Base-by-base conservation (phyloP, 2,329 filamentous ascomycete species). In the Fusarium chlamydosporum region DNA sequence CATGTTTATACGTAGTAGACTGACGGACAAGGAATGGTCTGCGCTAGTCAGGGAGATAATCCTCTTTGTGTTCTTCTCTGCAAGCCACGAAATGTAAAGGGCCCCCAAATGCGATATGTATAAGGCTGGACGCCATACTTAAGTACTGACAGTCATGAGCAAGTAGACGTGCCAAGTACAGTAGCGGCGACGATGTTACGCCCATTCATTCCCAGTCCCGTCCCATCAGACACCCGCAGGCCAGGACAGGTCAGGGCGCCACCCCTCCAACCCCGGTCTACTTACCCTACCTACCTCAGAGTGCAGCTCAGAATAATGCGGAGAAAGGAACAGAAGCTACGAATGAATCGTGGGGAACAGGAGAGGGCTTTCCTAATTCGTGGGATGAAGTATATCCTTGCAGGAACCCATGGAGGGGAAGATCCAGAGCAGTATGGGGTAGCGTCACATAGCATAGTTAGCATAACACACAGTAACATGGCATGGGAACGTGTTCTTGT, bases 371-470 rank as follows among this genome's bases (percentile, higher is more conserved):
- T 43, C 37, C 26, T 63, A 43, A 69, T 69, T 69, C 66, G 67
- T 69, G 67, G 67, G 67, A 69, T 69, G 56, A 67, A 55, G 48
- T 64, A 61, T 67, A 51, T 54, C 62, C 66, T 67, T 61, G 59
- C 55, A 63, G 46, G 66, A 47, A 50, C 58, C 62, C 67, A 70
- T 70, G 35, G 60, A 64, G 48, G 53, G 47, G 46, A 43, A 60
- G 67, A 70, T 61, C 54, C 54, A 67, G 67, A 61, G 54, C 35
- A 9, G 50, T 56, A 68, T 60, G 67, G 63, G 62, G 54, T 64
- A 53, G 65, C 61, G 61, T 65, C 43, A 42, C 61, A 40, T 61
- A 61, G 7, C 43, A 59, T 16, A 41, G 18, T 18, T 41, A 41
- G 38, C 38, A 41, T 41, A 26, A 41, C 15, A 41, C 23, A 29